Evolutionary conservation across 331 rosid genomes (phyloP).

Genomic region (Quercus lobata): DNA sequence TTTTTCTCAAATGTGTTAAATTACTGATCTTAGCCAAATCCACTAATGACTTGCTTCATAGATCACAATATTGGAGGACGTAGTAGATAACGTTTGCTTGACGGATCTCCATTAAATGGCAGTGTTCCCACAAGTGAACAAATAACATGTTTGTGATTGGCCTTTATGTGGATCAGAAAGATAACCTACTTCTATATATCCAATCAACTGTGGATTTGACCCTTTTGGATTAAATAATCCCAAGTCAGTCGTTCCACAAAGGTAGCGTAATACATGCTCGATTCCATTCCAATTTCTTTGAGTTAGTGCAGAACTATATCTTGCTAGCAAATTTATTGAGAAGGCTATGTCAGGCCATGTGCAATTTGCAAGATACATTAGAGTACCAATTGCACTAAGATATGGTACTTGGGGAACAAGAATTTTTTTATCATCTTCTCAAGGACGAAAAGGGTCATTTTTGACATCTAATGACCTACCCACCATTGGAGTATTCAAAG

Average conservation of each 20-base stretch:
- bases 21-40: background rate
- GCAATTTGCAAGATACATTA: background rate
- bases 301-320: slow-evolving; percentile 1
- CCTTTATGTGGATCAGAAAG: background rate
- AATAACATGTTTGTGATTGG: background rate
- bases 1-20: background rate
- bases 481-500: background rate
- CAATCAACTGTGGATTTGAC: background rate
- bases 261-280: background rate
- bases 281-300: background rate
- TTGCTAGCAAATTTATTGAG: slow-evolving; percentile 2
- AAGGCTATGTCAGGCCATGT: background rate
- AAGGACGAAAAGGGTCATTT: background rate
- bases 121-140: background rate
- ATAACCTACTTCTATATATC: background rate
- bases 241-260: background rate
- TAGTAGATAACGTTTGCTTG: background rate
- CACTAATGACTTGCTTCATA: no score
- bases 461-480: background rate
- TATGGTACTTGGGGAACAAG: background rate
- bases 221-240: background rate
- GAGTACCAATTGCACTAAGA: background rate
- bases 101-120: background rate
- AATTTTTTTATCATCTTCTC: background rate
- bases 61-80: background rate